These are phyloP conservation scores for Coccinonectria pachysandricola DNA, from an alignment of 2,329 filamentous ascomycete genomes.

Conservation along the genomic window DNA sequence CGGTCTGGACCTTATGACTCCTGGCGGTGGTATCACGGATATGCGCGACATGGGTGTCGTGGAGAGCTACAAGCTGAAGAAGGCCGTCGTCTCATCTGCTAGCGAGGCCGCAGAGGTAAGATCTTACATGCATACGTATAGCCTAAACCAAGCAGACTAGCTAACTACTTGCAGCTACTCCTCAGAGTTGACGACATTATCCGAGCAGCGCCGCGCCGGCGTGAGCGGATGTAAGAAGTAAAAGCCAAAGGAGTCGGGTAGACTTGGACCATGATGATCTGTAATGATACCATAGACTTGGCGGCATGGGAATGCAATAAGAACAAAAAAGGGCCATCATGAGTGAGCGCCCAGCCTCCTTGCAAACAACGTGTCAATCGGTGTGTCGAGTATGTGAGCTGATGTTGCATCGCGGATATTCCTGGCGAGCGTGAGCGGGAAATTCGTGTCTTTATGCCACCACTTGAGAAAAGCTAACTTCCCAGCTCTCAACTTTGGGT, in stretches of 20 bases:
- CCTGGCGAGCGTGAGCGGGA: no score
- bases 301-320: constrained; percentile 19
- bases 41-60: constrained; percentile 94
- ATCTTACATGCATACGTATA: constrained; percentile 5
- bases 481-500: no score
- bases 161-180: constrained; percentile 72
- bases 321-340: constrained; percentile 18
- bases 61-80: constrained; percentile 98
- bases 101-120: constrained; percentile 92
- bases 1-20: constrained; percentile 78
- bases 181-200: constrained; percentile 97
- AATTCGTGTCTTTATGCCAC: no score
- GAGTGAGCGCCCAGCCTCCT: constrained; percentile 13
- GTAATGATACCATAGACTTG: constrained; percentile 30
- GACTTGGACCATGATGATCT: constrained; percentile 24
- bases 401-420: no score
- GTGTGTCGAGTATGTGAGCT: no score
- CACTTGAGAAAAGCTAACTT: no score
- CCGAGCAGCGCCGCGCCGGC: constrained; percentile 67
- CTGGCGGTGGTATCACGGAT: constrained; percentile 85
- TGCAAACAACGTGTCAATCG: constrained; percentile 7
- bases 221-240: constrained; percentile 28
- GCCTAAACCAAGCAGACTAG: no score
- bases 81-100: constrained; percentile 91
- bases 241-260: constrained; percentile 13